Evolutionary conservation across 2,329 filamentous ascomycete genomes (phyloP).

Genomic region (Monilinia laxa): DNA sequence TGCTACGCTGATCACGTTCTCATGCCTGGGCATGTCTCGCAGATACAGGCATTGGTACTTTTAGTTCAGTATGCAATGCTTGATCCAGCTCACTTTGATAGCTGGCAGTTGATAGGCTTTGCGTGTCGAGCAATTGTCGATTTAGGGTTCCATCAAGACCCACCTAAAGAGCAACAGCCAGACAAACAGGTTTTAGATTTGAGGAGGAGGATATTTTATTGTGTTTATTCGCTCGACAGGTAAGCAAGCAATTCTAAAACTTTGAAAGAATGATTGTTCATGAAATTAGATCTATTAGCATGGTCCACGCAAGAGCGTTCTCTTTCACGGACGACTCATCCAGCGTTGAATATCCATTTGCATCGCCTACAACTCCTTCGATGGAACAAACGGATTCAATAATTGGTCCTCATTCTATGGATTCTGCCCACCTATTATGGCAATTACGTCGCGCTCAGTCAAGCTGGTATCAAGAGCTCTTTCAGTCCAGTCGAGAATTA

Average conservation of each 20-base stretch:
- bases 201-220: slow-evolving; percentile 83
- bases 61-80: slow-evolving; percentile 87
- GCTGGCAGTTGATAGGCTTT: slow-evolving; percentile 90
- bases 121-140: slow-evolving; percentile 86
- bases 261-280: slow-evolving; percentile 9
- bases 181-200: slow-evolving; percentile 72
- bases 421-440: slow-evolving; percentile 75
- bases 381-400: slow-evolving; percentile 42
- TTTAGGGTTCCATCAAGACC: slow-evolving; percentile 89
- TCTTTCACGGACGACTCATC: slow-evolving; percentile 90
- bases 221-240: slow-evolving; percentile 86
- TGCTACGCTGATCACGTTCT: slow-evolving; percentile 79
- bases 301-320: slow-evolving; percentile 83
- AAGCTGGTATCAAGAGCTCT: slow-evolving; percentile 83
- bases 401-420: slow-evolving; percentile 52
- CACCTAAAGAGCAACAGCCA: slow-evolving; percentile 65
- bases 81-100: slow-evolving; percentile 87
- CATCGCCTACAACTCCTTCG: slow-evolving; percentile 37
- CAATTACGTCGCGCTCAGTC: slow-evolving; percentile 84
- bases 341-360: slow-evolving; percentile 73
- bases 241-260: slow-evolving; percentile 43
- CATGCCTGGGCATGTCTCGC: slow-evolving; percentile 77
- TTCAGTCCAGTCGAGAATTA: slow-evolving; percentile 71
- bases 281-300: slow-evolving; percentile 69
- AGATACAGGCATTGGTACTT: slow-evolving; percentile 83